Percentiles rank a stretch among this genome's conserved stretches.
These are phyloP conservation scores for Komagataea norvegica DNA, from an alignment of 1,139 yeast genomes.

Conservation along the genomic window DNA sequence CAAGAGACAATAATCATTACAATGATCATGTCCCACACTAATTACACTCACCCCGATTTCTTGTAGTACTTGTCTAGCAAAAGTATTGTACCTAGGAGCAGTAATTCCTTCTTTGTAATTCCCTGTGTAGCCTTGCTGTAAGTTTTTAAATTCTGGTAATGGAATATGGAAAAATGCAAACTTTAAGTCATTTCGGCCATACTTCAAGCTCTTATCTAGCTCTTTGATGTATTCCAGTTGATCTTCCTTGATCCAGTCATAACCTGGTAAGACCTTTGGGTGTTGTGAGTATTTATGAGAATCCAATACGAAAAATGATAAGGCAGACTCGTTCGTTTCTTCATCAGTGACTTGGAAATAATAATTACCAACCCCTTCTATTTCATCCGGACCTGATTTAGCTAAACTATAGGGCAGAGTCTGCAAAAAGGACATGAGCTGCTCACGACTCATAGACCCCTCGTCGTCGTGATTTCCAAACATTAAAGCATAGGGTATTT, in stretches of 20 bases:
- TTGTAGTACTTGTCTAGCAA: constrained; percentile 54
- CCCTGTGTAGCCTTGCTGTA: constrained; percentile 47
- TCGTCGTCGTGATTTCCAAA: constrained; percentile 77
- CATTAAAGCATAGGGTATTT: constrained; percentile 76
- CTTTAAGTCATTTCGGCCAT: constrained; percentile 48
- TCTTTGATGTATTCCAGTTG: constrained; percentile 60
- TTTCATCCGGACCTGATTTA: constrained; percentile 54
- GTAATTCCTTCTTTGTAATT: constrained; percentile 64
- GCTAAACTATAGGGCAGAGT: constrained; percentile 66
- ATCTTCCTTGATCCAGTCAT: constrained; percentile 77
- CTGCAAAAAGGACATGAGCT: constrained; percentile 52
- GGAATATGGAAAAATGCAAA: constrained; percentile 97
- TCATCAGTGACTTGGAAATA: constrained; percentile 46
- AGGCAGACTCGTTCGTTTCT: constrained; percentile 36
- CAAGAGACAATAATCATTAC: constrained; percentile 79
- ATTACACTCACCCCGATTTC: constrained; percentile 65
- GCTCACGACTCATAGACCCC: constrained; percentile 57
- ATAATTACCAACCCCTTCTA: constrained; percentile 81
- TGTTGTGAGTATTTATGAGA: constrained; percentile 67
- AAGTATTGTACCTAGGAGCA: constrained; percentile 68
- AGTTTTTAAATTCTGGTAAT: constrained; percentile 67
- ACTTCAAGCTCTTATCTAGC: constrained; percentile 34
- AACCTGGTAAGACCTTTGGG: constrained; percentile 67
- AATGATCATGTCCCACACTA: constrained; percentile 91
- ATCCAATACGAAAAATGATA: constrained; percentile 72